These are phyloP conservation scores for Malus hybrid DNA, from an alignment of 331 rosid genomes.

Conservation along the genomic window DNA sequence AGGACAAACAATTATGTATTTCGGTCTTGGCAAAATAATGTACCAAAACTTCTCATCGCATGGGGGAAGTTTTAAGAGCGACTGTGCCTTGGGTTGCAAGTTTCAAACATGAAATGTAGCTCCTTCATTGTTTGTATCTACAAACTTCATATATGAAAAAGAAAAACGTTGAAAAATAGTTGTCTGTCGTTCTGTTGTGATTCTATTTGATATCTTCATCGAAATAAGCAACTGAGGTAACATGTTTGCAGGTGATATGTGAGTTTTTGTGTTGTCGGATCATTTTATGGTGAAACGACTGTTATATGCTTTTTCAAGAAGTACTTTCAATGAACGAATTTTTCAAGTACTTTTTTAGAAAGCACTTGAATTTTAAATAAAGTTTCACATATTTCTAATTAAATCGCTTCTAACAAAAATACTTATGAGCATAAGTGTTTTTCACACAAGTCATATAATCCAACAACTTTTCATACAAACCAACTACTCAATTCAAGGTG, in stretches of 20 bases:
- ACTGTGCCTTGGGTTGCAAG: conserved; percentile 12
- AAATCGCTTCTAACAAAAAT: background rate
- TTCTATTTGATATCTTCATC: background rate
- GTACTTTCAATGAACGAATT: background rate
- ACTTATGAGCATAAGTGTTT: background rate
- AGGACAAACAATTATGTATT: conserved; percentile 10
- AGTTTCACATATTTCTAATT: background rate
- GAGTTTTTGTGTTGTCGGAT: background rate
- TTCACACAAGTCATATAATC: background rate
- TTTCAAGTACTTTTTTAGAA: background rate
- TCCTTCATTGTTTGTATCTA: conserved; percentile 24
- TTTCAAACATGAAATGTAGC: conserved; percentile 23
- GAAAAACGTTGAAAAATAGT: background rate
- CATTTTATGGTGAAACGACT: background rate
- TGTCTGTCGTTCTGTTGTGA: background rate
- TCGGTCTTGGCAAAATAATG: conserved; percentile 23
- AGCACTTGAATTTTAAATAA: background rate
- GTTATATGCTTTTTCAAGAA: no score
- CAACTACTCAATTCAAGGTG: background rate
- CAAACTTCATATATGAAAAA: conserved; percentile 7
- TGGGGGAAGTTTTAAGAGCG: conserved; percentile 15
- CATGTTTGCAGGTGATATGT: background rate
- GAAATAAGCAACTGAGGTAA: background rate
- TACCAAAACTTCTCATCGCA: conserved; percentile 4
- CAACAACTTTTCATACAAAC: background rate